Percentiles rank a stretch among this genome's conserved stretches.
These are phyloP conservation scores for Tetrahymena elliotti DNA, from an alignment of 73 alveolate species.

Conservation along the genomic window DNA sequence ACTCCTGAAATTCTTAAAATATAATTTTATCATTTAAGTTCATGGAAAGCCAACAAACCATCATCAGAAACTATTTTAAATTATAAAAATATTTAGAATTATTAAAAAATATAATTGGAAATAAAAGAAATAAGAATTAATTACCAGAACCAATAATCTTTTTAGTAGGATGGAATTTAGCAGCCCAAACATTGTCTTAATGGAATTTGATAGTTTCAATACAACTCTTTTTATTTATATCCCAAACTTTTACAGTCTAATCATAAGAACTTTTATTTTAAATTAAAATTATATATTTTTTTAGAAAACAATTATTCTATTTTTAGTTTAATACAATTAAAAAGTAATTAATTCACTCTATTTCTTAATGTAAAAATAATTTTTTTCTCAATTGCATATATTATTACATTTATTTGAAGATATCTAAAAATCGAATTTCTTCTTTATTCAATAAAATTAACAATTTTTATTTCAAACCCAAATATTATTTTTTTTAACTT, in stretches of 20 bases:
- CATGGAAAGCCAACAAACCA: not conserved
- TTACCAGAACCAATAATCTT: constrained; percentile 31
- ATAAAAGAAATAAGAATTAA: not conserved
- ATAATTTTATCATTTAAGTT: not conserved
- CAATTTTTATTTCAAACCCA: too few species aligned
- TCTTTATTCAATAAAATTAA: too few species aligned
- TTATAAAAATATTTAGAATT: not conserved
- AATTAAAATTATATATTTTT: not conserved
- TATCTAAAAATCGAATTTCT: too few species aligned
- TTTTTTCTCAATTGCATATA: too few species aligned
- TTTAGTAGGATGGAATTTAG: constrained; percentile 27
- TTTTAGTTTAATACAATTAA: too few species aligned
- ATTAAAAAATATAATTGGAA: not conserved
- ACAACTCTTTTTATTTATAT: not conserved
- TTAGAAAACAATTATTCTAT: too few species aligned
- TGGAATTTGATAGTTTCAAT: not conserved
- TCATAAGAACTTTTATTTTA: constrained; percentile 7
- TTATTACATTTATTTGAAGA: too few species aligned
- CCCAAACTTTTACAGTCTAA: constrained; percentile 40
- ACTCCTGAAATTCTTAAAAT: too few species aligned
- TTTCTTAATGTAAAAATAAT: too few species aligned
- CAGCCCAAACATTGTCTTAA: constrained; percentile 39
- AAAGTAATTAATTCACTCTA: too few species aligned
- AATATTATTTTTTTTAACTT: too few species aligned
- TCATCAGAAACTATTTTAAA: not conserved